Evolutionary conservation across 768 basidiomycete genomes (phyloP), one percentile per base, ranked within the genome.

Genomic region (Austroboletus eburneus): DNA sequence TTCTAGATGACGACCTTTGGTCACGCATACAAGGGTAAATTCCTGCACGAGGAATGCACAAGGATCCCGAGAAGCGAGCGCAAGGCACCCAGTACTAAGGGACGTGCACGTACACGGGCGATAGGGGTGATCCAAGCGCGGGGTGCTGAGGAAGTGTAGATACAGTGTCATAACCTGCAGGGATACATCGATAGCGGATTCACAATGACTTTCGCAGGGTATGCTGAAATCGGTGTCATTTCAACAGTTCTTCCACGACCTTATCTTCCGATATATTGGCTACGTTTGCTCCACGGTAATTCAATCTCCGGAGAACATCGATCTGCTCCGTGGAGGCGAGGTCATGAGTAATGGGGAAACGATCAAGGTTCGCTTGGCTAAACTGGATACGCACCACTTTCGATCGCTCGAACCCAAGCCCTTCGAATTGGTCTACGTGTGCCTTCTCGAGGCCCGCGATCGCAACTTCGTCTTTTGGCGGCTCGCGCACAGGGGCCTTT

Each of bases 221-320:
- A 66, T 66, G 51, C 34, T 42, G 56, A 52, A 39, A 52, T 35
- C 43, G 27, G 39, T 55, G 49, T 71, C 55, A 77, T 59, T 86
- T 87, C 69, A 94, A 71, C 52, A 93, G 73, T 69, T 91, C 89
- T 67, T 93, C 88, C 21, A 94, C 85, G 34, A 93, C 74, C 62
- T 83, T 78, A 60, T 93, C 91, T 58, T 91, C 89, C 34, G 79
- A 67, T 64, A 91, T 87, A 66, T 86, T 83, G 13, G 82, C 74
- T 38, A 86, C 81, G 61, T 92, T 93, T 16, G 79, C 70, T 21
- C 92, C 82, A 8, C 91, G 81, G 69, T 95, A 95, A 65, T 95
- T 94, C 62, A 94, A 62, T 58, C 89, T 75, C 54, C 86, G 79
- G 50, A 95, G 76, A n/a, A 85, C 87, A 60, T 92, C 91, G 50